These are phyloP conservation scores for Sporothrix protearum DNA, from an alignment of 2,329 filamentous ascomycete genomes.

Conservation along the genomic window DNA sequence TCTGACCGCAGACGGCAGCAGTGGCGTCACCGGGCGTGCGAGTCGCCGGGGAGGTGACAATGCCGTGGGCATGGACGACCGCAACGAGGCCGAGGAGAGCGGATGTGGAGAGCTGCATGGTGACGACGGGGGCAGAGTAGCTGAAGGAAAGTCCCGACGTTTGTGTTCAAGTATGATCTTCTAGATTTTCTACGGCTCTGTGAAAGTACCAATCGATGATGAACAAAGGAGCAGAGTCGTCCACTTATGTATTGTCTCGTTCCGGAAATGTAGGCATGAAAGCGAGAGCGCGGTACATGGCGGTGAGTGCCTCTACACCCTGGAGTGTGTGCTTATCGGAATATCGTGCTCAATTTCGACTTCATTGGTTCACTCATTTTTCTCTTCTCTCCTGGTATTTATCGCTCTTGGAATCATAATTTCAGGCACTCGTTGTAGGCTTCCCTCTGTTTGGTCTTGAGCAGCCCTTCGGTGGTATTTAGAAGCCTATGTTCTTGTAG, in stretches of 20 bases:
- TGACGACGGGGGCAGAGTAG: not conserved
- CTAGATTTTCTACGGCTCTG: not conserved
- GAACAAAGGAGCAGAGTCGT: not conserved
- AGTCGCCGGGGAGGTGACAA: constrained; percentile 31
- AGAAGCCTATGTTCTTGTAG: not conserved
- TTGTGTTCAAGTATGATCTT: not conserved
- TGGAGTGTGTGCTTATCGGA: not conserved
- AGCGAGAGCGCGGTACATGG: not conserved
- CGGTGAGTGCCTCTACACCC: not conserved
- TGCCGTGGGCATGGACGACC: constrained; percentile 30
- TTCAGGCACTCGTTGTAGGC: not conserved
- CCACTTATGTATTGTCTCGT: not conserved
- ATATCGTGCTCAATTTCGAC: not conserved
- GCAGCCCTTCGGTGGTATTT: not conserved
- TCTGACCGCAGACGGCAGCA: constrained; percentile 33
- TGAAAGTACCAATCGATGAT: not conserved
- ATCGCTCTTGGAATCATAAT: not conserved
- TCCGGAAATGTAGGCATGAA: not conserved
- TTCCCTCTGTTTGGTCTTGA: not conserved
- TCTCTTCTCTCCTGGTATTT: not conserved
- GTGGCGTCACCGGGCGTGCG: constrained; percentile 32
- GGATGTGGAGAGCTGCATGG: constrained; percentile 22
- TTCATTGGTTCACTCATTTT: not conserved
- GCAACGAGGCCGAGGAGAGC: constrained; percentile 26
- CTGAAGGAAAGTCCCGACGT: not conserved